These are phyloP conservation scores for Kodamaea jinghongensis DNA, from an alignment of 805 yeast species.

Conservation along the genomic window DNA sequence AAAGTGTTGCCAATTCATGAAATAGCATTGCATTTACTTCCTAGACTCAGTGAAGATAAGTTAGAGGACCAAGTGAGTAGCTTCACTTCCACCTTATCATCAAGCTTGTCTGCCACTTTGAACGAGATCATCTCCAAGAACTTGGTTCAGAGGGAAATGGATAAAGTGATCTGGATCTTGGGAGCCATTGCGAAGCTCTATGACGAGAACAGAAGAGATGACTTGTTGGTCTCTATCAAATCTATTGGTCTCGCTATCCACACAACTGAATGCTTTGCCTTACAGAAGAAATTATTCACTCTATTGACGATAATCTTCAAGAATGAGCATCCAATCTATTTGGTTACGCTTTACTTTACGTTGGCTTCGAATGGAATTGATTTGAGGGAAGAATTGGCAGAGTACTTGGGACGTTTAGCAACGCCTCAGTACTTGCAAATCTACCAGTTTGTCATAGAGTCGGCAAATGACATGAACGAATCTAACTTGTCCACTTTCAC, in stretches of 20 bases:
- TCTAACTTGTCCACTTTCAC: background rate
- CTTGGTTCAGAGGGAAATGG: background rate
- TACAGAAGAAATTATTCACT: constrained; percentile 1
- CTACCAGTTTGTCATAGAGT: constrained; percentile 3
- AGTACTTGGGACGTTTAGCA: background rate
- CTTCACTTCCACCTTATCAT: constrained; percentile 3
- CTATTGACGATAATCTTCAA: constrained; percentile 4
- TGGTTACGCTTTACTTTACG: constrained; percentile 7
- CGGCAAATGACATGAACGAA: background rate
- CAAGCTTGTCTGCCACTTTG: constrained; percentile 2
- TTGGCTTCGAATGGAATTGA: constrained; percentile 5
- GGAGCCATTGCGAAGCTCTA: constrained; percentile 1
- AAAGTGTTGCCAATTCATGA: constrained; percentile 5
- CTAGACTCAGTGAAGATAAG: constrained; percentile 1
- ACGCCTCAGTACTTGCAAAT: background rate
- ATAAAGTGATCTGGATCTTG: constrained; percentile 1
- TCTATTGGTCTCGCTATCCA: background rate
- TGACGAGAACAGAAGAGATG: background rate
- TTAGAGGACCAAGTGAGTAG: background rate
- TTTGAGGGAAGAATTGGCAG: constrained; percentile 1
- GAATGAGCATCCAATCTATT: constrained; percentile 1
- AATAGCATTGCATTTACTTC: constrained; percentile 7
- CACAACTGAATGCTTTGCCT: background rate
- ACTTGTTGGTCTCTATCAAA: background rate
- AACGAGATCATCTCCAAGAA: constrained; percentile 3